A percentile compares a stretch with the other conserved stretches of the same genome.
Conservation (phyloP, 2,329 filamentous ascomycete genomes). For the Drechslera avenae region DNA sequence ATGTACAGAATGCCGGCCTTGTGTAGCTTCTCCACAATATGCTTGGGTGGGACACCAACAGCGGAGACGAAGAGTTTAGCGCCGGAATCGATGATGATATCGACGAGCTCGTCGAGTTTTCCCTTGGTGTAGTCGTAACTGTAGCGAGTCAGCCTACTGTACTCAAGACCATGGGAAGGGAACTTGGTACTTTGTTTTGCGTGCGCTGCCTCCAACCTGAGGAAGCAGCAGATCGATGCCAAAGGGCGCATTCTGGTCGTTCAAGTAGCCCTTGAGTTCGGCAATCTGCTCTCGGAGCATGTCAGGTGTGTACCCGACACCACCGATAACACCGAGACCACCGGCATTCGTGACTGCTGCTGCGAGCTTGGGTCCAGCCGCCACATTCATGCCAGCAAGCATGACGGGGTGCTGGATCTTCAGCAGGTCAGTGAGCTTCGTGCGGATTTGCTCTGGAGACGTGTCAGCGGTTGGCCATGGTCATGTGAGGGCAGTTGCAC, state of each 20-base stretch:
- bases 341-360: constrained; percentile 97
- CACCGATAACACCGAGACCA: constrained; percentile 94
- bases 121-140: constrained; percentile 99
- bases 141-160: constrained; percentile 14
- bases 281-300: constrained; percentile 95
- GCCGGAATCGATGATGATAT: constrained; percentile 90
- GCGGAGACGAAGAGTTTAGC: constrained; percentile 95
- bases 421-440: constrained; percentile 91
- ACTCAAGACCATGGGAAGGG: background rate
- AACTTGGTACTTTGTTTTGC: constrained; percentile 82
- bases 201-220: constrained; percentile 89
- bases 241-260: constrained; percentile 92
- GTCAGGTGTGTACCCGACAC: constrained; percentile 92
- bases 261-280: constrained; percentile 86
- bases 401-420: constrained; percentile 97
- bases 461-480: constrained; percentile 34
- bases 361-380: constrained; percentile 92
- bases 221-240: constrained; percentile 92
- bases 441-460: constrained; percentile 79
- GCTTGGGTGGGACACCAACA: constrained; percentile 88
- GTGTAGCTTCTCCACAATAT: constrained; percentile 89
- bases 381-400: constrained; percentile 98
- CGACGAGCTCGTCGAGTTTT: constrained; percentile 87
- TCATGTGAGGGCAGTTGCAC: constrained; percentile 12
- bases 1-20: constrained; percentile 88